These are phyloP conservation scores for Phialocephala sp. DNA, from an alignment of 2,329 filamentous ascomycete species.

Conservation along the genomic window DNA sequence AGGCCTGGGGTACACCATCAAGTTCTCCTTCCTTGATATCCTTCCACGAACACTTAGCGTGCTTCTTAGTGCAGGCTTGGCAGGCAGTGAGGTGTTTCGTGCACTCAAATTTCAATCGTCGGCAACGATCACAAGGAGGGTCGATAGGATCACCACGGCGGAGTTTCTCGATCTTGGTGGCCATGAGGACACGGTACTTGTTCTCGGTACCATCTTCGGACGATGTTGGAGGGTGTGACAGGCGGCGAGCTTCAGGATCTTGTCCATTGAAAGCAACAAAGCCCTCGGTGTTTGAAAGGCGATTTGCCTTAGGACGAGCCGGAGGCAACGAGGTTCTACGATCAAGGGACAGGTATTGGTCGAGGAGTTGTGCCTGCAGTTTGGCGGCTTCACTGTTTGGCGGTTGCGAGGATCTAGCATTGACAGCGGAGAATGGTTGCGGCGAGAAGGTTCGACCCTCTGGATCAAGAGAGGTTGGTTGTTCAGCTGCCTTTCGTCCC, in stretches of 20 bases:
- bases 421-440: constrained; percentile 42
- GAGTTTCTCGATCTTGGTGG: constrained; percentile 76
- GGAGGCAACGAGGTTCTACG: constrained; percentile 30
- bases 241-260: constrained; percentile 36
- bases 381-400: constrained; percentile 35
- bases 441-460: constrained; percentile 31
- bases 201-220: constrained; percentile 38
- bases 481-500: constrained; percentile 57
- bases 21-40: constrained; percentile 76
- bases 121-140: constrained; percentile 86
- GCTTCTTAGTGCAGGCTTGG: constrained; percentile 86
- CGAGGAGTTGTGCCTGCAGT: constrained; percentile 60
- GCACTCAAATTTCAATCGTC: constrained; percentile 79
- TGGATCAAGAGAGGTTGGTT: constrained; percentile 30
- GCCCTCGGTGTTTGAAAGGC: constrained; percentile 21
- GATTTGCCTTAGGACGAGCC: constrained; percentile 30
- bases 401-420: constrained; percentile 45
- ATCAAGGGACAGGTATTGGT: constrained; percentile 53
- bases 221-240: constrained; percentile 32
- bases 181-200: constrained; percentile 67
- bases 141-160: constrained; percentile 74
- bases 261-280: constrained; percentile 19
- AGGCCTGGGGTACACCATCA: constrained; percentile 19
- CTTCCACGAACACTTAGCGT: constrained; percentile 87
- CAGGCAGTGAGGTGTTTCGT: constrained; percentile 87